A percentile compares a stretch with the other conserved stretches of the same genome.
phyloP scores from a whole-genome alignment of 2,329 filamentous ascomycete species.

The Achaetomium macrosporum region DNA sequence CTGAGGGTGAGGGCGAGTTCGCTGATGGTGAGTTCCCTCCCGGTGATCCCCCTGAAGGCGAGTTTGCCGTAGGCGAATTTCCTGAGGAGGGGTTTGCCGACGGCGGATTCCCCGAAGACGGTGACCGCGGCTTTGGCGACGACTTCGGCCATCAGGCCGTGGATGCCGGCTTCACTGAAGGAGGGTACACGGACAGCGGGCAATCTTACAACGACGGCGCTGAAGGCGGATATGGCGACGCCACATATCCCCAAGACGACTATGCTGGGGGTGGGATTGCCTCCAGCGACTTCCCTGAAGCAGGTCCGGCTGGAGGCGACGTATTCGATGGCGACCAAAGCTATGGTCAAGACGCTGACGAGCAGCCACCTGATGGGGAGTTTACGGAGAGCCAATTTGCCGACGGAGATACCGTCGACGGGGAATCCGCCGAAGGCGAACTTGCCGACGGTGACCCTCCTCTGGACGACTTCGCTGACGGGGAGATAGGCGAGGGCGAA shows the following conservation, averaged over 20 bases:
- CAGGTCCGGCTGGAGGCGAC: neutral
- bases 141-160: neutral
- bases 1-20: neutral
- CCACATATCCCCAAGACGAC: neutral
- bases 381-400: neutral
- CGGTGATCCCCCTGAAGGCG: neutral
- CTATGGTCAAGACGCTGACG: neutral
- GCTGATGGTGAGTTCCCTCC: slow-evolving; percentile 3
- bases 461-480: slow-evolving; percentile 1
- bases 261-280: neutral
- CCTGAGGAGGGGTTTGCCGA: neutral
- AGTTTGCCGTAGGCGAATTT: slow-evolving; percentile 1
- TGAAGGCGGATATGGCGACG: neutral
- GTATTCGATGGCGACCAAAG: neutral
- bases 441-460: neutral
- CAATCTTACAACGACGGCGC: neutral
- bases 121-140: neutral
- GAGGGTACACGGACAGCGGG: neutral
- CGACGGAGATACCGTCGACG: neutral
- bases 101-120: slow-evolving; percentile 2
- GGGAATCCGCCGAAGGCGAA: slow-evolving; percentile 2
- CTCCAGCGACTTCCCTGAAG: neutral
- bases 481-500: neutral
- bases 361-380: neutral
- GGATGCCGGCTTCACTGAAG: neutral